A percentile compares a stretch with the other conserved stretches of the same genome.
Conservation (phyloP, 345 rosid genomes). For the Salix koriyanagi region DNA sequence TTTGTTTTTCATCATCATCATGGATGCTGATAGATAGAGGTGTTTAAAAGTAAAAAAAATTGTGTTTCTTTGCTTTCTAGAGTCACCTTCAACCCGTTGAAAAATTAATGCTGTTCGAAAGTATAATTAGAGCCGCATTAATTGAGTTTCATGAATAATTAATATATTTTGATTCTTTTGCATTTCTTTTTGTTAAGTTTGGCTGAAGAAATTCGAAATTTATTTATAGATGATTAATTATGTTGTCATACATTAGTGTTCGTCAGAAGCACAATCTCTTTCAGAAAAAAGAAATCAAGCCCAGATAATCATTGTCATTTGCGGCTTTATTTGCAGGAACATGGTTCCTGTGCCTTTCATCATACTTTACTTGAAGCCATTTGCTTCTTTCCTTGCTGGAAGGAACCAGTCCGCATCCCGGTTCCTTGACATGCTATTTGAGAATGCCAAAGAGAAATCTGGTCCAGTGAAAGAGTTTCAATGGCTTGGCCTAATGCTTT, state of each 20-base stretch:
- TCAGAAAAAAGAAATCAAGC: neutral
- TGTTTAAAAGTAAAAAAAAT: neutral
- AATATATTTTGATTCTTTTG: neutral
- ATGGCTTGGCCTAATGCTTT: slow-evolving; percentile 92
- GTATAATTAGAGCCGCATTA: neutral
- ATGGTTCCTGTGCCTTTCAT: slow-evolving; percentile 96
- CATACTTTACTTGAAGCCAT: slow-evolving; percentile 61
- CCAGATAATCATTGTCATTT: neutral
- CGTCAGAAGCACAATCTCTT: neutral
- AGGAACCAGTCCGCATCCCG: slow-evolving; percentile 54
- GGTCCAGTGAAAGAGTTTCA: slow-evolving; percentile 90
- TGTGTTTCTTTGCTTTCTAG: neutral
- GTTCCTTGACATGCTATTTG: slow-evolving; percentile 55
- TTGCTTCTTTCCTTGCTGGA: slow-evolving; percentile 62
- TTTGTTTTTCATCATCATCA: neutral
- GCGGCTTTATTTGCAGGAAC: slow-evolving; percentile 49
- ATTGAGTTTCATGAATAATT: neutral
- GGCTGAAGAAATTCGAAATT: neutral
- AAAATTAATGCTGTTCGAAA: neutral
- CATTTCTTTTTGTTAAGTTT: neutral
- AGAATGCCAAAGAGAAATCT: slow-evolving; percentile 72
- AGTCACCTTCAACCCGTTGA: slow-evolving; percentile 9
- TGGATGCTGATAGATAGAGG: neutral
- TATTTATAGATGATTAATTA: neutral
- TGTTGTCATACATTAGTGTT: neutral